Evolutionary conservation across 495 filamentous ascomycete species (phyloP).

Genomic region (Aspergillus kassunensis): DNA sequence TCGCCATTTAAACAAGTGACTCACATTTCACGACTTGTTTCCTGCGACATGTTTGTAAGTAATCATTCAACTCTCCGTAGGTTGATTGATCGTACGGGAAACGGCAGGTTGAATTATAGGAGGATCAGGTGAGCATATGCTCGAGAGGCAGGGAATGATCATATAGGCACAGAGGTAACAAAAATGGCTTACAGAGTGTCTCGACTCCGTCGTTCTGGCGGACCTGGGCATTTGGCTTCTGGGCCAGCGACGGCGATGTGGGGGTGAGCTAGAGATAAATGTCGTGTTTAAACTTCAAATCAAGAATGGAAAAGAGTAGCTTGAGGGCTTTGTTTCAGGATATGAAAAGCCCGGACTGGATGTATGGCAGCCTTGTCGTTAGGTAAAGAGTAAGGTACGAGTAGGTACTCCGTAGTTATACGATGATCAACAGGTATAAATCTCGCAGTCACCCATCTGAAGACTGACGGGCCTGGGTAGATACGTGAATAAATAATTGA

Average conservation of each 20-base stretch:
- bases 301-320: no score
- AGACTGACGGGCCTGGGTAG: background rate
- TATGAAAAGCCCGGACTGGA: no score
- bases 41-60: conserved; percentile 28
- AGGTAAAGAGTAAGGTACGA: no score
- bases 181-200: conserved; percentile 18
- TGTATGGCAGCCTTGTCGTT: no score
- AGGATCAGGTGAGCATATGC: background rate
- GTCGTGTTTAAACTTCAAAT: background rate
- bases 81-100: background rate
- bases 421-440: no score
- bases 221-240: conserved; percentile 11
- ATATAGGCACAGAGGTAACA: background rate
- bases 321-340: no score
- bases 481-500: background rate
- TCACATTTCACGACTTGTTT: conserved; percentile 20
- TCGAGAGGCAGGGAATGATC: background rate
- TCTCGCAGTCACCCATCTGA: background rate
- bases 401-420: no score
- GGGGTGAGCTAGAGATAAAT: conserved; percentile 8
- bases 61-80: background rate
- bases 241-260: conserved; percentile 12
- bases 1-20: conserved; percentile 2
- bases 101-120: background rate
- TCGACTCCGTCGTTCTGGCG: conserved; percentile 13